Evolutionary conservation across 352 stramenopile genomes (phyloP).

Genomic region (Phytopythium helicoides): DNA sequence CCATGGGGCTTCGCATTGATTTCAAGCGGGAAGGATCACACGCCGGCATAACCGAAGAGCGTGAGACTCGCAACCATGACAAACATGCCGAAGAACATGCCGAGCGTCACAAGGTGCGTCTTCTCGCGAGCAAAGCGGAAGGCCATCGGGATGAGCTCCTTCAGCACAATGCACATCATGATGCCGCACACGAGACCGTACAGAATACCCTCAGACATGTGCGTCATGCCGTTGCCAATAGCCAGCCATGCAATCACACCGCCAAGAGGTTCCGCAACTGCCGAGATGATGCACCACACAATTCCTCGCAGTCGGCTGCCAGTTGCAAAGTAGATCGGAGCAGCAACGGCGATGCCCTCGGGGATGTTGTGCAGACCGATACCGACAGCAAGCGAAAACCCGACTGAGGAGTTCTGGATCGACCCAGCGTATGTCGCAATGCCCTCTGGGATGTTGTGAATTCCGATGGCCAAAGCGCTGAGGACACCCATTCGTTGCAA

Average conservation of each 20-base stretch:
- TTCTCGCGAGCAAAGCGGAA: constrained; percentile 84
- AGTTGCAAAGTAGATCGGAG: constrained; percentile 97
- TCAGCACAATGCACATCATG: constrained; percentile 92
- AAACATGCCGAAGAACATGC: constrained; percentile 79
- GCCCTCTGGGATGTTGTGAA: constrained; percentile 97
- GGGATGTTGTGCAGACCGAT: constrained; percentile 97
- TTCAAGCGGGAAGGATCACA: too few species aligned
- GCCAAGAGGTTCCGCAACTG: constrained; percentile 88
- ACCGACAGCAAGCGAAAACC: constrained; percentile 86
- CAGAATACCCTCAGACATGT: constrained; percentile 74
- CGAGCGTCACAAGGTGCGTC: constrained; percentile 70
- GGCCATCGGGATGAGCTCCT: constrained; percentile 89
- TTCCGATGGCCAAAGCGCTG: constrained; percentile 90
- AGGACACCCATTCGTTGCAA: constrained; percentile 88
- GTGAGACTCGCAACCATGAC: constrained; percentile 88
- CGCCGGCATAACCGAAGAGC: constrained; percentile 71
- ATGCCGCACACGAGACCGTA: constrained; percentile 93
- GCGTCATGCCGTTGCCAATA: constrained; percentile 69
- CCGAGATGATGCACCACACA: constrained; percentile 89
- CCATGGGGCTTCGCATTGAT: too few species aligned
- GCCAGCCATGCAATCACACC: constrained; percentile 87
- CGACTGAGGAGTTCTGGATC: constrained; percentile 85
- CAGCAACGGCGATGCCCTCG: constrained; percentile 93
- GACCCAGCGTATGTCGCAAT: constrained; percentile 93
- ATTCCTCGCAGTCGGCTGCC: constrained; percentile 91